Evolutionary conservation across 352 stramenopile genomes (phyloP).

Genomic region (Phytophthora sansomeana): DNA sequence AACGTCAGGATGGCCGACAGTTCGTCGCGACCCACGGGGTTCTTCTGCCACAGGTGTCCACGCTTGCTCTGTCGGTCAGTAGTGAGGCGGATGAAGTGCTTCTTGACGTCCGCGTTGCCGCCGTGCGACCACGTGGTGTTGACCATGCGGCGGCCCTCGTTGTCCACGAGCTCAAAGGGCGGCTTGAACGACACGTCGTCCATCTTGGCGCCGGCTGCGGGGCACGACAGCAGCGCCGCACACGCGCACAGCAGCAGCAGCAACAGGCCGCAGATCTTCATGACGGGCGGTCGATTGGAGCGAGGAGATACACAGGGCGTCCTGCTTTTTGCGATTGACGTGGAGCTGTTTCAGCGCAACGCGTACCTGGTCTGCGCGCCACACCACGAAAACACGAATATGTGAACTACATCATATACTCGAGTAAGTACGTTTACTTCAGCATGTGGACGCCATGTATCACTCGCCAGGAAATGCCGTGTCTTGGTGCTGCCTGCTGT

Average conservation of each 20-base stretch:
- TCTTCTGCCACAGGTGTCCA: conserved; percentile 81
- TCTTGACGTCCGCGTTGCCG: conserved; percentile 80
- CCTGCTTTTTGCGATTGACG: conserved; percentile 37
- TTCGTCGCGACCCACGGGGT: conserved; percentile 56
- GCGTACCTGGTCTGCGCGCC: not conserved
- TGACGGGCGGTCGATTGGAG: not conserved
- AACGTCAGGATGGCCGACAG: conserved; percentile 81
- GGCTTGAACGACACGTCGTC: conserved; percentile 81
- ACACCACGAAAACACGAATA: not conserved
- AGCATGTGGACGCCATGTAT: not conserved
- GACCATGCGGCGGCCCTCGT: conserved; percentile 66
- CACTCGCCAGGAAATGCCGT: too few relatives aligned
- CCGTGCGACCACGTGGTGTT: conserved; percentile 83
- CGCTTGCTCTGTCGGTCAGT: conserved; percentile 88
- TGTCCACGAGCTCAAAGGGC: conserved; percentile 75
- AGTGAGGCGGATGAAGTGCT: conserved; percentile 90
- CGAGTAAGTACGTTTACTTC: not conserved
- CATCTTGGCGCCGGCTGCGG: conserved; percentile 45
- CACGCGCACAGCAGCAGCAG: conserved; percentile 46
- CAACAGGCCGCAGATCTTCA: conserved; percentile 40
- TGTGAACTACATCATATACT: not conserved
- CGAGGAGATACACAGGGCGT: conserved; percentile 3
- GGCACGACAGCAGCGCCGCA: conserved; percentile 20
- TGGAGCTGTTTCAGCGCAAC: conserved; percentile 30
- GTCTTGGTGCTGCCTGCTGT: not conserved